These are phyloP conservation scores for Elongisporangium undulatum DNA, from an alignment of 352 stramenopile genomes.

Conservation along the genomic window DNA sequence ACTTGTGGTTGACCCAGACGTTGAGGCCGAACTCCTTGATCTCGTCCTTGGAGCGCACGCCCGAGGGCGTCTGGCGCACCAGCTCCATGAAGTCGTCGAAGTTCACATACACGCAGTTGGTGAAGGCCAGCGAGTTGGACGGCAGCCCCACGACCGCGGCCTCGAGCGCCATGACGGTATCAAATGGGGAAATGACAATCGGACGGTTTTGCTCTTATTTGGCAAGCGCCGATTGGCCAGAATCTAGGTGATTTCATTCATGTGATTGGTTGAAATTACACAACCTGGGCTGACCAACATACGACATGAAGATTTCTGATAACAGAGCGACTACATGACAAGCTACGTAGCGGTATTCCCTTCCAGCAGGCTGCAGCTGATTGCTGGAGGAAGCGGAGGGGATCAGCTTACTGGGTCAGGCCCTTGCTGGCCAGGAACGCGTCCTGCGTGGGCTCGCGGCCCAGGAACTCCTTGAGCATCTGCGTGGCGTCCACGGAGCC, in stretches of 20 bases:
- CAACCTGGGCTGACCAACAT: background rate
- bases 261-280: background rate
- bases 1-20: constrained; percentile 81
- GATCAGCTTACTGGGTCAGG: constrained; percentile 12
- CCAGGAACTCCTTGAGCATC: constrained; percentile 80
- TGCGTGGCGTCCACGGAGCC: constrained; percentile 72
- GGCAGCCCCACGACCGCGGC: constrained; percentile 58
- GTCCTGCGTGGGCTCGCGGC: constrained; percentile 67
- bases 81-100: constrained; percentile 71
- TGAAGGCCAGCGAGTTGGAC: constrained; percentile 77
- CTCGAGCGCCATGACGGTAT: constrained; percentile 45
- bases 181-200: background rate
- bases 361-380: too few species aligned
- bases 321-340: background rate
- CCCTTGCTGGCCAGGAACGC: constrained; percentile 84
- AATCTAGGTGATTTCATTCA: background rate
- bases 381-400: too few species aligned
- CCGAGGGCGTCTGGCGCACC: constrained; percentile 51
- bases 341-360: background rate
- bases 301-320: background rate
- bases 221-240: background rate
- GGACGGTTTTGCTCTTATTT: background rate
- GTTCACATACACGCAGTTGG: constrained; percentile 80
- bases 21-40: constrained; percentile 71
- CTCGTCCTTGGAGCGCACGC: constrained; percentile 65